These are phyloP conservation scores for Hanseniaspora guilliermondii DNA, from an alignment of 805 yeast genomes.

Conservation along the genomic window DNA sequence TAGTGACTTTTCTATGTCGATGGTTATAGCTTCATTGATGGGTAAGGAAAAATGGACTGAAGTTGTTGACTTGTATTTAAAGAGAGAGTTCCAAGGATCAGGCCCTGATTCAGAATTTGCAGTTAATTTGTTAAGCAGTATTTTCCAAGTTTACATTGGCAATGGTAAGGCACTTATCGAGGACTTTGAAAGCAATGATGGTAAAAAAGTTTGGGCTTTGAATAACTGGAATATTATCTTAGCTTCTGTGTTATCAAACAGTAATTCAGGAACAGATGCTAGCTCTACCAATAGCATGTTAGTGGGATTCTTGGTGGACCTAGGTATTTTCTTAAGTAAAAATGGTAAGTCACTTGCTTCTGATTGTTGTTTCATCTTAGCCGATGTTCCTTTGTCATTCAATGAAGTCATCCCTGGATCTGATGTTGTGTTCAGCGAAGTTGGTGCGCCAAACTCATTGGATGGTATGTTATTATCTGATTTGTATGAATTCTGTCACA, in stretches of 20 bases:
- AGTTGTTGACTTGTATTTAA: constrained; percentile 46
- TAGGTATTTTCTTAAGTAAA: constrained; percentile 36
- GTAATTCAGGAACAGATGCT: constrained; percentile 14
- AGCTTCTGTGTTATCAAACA: constrained; percentile 31
- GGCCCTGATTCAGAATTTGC: constrained; percentile 28
- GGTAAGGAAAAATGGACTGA: constrained; percentile 50
- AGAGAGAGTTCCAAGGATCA: constrained; percentile 33
- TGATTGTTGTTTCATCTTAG: constrained; percentile 35
- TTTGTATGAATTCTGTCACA: constrained; percentile 47
- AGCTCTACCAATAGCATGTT: constrained; percentile 15
- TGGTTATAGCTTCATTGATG: constrained; percentile 53
- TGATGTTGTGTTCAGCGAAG: constrained; percentile 30
- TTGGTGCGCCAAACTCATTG: constrained; percentile 31
- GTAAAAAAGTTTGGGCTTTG: constrained; percentile 38
- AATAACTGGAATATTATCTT: constrained; percentile 41
- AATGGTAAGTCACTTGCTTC: constrained; percentile 30
- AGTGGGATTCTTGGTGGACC: constrained; percentile 36
- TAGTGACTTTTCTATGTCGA: constrained; percentile 66
- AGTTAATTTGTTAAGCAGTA: constrained; percentile 36
- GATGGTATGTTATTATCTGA: constrained; percentile 50
- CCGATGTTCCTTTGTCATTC: constrained; percentile 35
- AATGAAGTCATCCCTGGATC: constrained; percentile 21
- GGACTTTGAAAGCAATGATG: constrained; percentile 32
- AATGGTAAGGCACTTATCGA: constrained; percentile 41
- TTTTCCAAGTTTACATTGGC: constrained; percentile 56